Evolutionary conservation across 768 basidiomycete species (phyloP).

Genomic region (Termitomyces sp.): DNA sequence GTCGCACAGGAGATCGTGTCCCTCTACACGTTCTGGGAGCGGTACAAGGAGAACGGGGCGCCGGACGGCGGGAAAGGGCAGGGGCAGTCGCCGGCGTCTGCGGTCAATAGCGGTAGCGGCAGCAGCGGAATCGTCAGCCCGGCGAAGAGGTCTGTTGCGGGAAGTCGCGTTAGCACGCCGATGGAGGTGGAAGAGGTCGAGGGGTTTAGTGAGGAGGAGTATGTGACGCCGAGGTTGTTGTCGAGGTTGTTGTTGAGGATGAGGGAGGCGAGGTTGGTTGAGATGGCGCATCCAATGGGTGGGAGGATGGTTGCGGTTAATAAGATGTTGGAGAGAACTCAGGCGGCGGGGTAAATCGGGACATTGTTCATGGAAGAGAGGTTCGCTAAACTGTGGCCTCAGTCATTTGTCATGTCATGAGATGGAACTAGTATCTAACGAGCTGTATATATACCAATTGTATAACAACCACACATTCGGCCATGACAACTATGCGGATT

Average conservation of each 20-base stretch:
- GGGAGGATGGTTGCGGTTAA: constrained; percentile 56
- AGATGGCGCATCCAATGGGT: constrained; percentile 44
- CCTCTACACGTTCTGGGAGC: constrained; percentile 85
- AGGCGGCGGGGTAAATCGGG: constrained; percentile 45
- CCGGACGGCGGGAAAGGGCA: constrained; percentile 24
- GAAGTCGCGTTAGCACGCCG: constrained; percentile 25
- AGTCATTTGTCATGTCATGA: too few species aligned
- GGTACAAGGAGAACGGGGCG: constrained; percentile 63
- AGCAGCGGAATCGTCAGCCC: constrained; percentile 14
- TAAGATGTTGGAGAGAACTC: constrained; percentile 69
- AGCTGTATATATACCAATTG: background rate
- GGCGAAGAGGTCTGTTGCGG: constrained; percentile 22
- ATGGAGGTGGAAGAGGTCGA: constrained; percentile 17
- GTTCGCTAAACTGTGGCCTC: background rate
- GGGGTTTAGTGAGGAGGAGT: constrained; percentile 21
- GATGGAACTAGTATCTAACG: background rate
- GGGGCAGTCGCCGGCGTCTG: constrained; percentile 24
- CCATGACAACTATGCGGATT: background rate
- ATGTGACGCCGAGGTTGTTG: constrained; percentile 57
- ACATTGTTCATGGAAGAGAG: too few species aligned
- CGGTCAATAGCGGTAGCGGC: constrained; percentile 14
- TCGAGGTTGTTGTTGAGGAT: constrained; percentile 55
- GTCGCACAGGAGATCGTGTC: constrained; percentile 90
- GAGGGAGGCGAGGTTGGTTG: constrained; percentile 59
- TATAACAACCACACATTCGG: background rate